Evolutionary conservation across 306 rosid genomes (phyloP), one percentile per base, ranked within the genome.

Genomic region (Trifolium dubium): DNA sequence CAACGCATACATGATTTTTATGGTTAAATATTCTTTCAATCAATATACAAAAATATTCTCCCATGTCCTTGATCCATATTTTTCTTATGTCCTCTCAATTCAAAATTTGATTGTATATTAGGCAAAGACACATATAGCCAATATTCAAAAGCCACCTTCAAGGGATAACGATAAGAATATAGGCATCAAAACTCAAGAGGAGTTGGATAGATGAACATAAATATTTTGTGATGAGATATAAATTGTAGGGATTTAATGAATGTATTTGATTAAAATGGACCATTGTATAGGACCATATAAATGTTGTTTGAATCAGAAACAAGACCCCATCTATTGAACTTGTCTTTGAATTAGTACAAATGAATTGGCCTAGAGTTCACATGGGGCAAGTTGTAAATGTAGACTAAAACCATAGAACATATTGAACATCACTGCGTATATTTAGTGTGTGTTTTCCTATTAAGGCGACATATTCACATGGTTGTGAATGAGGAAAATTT

Each of bases 381-480:
- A 88, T 88, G 96, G 82, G 81, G 41, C 10, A 34, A 67, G 79
- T 60, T 68, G 67, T 14, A 62, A 71, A 60, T 34, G 40, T 30
- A 60, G 81, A 79, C 88, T 86, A 82, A 78, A 85, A 23, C 80
- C 86, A 78, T 81, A 34, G 60, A 87, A 87, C 81, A 71, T 51
- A 61, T 66, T 77, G 41, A 77, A 73, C 76, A 72, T 68, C 72
- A 54, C 35, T 73, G 19, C 53, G 49, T 6, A 31, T 64, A 66
- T 30, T 58, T 40, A 67, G 72, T 79, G 77, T 79, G 78, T 80
- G 59, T 69, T 79, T 86, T 79, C 89, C 79, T 79, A 55, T 77
- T 70, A 29, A 29, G 31, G 76, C 18, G 87, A 86, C 90, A 88
- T 60, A 3, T 67, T 62, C 92, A 90, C 92, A 90, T 90, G 90